These are phyloP conservation scores for Nemania sp. DNA, from an alignment of 2,329 filamentous ascomycete species.

Conservation along the genomic window DNA sequence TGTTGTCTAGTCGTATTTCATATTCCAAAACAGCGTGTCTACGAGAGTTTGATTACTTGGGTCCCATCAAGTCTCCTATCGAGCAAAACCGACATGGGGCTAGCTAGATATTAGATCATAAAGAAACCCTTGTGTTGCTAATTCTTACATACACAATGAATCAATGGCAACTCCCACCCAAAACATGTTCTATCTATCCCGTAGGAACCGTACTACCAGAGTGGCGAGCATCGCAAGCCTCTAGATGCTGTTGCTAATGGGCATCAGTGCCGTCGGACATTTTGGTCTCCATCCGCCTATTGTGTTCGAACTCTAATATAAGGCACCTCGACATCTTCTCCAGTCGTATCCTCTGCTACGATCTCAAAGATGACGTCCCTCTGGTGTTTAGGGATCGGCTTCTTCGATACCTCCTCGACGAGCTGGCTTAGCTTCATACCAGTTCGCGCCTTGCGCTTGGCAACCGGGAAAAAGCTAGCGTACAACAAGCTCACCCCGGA, in stretches of 20 bases:
- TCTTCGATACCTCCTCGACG: slow-evolving; percentile 90
- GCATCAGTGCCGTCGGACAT: not conserved
- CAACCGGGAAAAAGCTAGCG: slow-evolving; percentile 87
- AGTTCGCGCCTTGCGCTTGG: slow-evolving; percentile 84
- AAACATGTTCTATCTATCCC: slow-evolving; percentile 32
- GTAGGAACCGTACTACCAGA: not conserved
- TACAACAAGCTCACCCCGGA: slow-evolving; percentile 97
- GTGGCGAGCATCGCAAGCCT: slow-evolving; percentile 19
- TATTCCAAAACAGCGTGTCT: not conserved
- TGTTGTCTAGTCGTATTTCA: not conserved
- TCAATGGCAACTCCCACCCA: slow-evolving; percentile 18
- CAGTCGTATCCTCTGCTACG: slow-evolving; percentile 87
- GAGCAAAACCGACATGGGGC: not conserved
- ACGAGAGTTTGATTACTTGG: no score
- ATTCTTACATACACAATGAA: slow-evolving; percentile 17
- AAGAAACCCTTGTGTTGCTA: slow-evolving; percentile 10
- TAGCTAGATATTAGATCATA: not conserved
- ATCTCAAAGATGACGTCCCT: slow-evolving; percentile 98
- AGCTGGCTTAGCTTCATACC: slow-evolving; percentile 87
- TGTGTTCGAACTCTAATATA: slow-evolving; percentile 90
- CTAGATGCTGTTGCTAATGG: slow-evolving; percentile 16
- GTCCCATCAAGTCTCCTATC: not conserved
- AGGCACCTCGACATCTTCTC: slow-evolving; percentile 95
- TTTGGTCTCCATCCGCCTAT: slow-evolving; percentile 40
- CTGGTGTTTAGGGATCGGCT: slow-evolving; percentile 89